These are phyloP conservation scores for Kitagawia praeruptora DNA, from an alignment of 129 eudicot species.

Conservation along the genomic window DNA sequence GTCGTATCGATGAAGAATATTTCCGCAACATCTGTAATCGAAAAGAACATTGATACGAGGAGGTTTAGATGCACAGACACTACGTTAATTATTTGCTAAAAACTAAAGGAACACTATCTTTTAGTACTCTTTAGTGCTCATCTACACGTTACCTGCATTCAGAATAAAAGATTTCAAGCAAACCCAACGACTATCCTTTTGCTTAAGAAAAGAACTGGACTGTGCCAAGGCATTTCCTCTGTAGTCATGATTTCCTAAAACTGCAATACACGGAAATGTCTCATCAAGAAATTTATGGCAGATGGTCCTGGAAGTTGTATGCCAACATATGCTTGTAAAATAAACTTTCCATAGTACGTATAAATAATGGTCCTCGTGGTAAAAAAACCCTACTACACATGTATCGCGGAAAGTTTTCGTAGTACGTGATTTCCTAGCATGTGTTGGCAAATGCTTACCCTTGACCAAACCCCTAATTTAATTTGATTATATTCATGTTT, in stretches of 20 bases:
- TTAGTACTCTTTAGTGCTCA: neutral
- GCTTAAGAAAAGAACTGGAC: slow-evolving; percentile 36
- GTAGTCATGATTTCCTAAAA: slow-evolving; percentile 82
- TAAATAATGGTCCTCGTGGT: too few species aligned
- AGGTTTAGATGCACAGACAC: neutral
- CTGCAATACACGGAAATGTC: slow-evolving; percentile 20
- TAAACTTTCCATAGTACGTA: too few species aligned
- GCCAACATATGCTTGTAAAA: too few species aligned
- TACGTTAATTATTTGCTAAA: too few species aligned
- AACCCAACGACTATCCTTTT: slow-evolving; percentile 58
- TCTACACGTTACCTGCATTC: slow-evolving; percentile 33
- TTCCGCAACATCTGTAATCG: slow-evolving; percentile 43
- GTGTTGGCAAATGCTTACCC: too few species aligned
- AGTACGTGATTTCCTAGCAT: too few species aligned
- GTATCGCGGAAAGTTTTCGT: too few species aligned
- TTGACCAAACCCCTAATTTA: too few species aligned
- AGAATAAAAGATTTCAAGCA: slow-evolving; percentile 53
- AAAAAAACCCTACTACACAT: too few species aligned
- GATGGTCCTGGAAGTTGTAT: too few species aligned
- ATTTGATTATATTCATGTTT: neutral
- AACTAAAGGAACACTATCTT: neutral
- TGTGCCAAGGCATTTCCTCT: slow-evolving; percentile 70
- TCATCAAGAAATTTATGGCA: neutral
- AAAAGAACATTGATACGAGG: neutral
- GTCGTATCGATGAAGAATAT: slow-evolving; percentile 79